Base-by-base conservation (phyloP, 2,329 filamentous ascomycete species). In the Penicillium nordicum region DNA sequence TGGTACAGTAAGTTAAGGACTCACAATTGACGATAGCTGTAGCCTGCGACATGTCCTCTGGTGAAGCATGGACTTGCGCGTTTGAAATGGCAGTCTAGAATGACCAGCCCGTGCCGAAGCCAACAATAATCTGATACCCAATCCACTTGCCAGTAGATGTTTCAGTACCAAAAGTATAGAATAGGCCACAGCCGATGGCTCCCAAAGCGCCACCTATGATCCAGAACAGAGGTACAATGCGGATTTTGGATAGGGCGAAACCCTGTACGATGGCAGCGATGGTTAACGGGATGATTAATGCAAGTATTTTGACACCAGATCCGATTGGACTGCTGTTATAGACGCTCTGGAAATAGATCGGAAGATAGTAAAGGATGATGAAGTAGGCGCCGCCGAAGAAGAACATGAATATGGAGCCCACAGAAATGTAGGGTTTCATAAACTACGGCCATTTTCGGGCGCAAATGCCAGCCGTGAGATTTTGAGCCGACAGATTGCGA, bases 261-360 rank as follows among this genome's bases (percentile, higher is more conserved):
- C 73, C 73, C 4, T 63, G 62, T 23, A 67, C 40, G 43, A 74
- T 53, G 12, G 64, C 66, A 53, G 65, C 68, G 11, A 75, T 40
- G 16, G 60, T 59, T 44, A 67, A 61, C 5, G 67, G 67, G 12
- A 79, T 57, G 6, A 80, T 72, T 30, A 76, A 63, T n/a, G 78
- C 73, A 14, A 79, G 63, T 51, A 76, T 79, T 49, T 69, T 66
- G 12, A 79, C 66, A 23, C 78, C 78, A 12, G 70, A 74, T 32
- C 61, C 52, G 18, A 68, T 63, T 2, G 77, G 67, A 6, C 61
- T 69, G 10, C 66, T 67, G 50, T 67, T 65, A 9, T 64, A 55
- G 18, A 77, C 65, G 5, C 63, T 66, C 58, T 80, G 77, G 65
- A 80, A 79, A 57, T 59, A 62, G 38, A 58, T 58, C 7, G 62